phyloP scores from a whole-genome alignment of 805 yeast genomes.

The Candida arabinofermentans region DNA sequence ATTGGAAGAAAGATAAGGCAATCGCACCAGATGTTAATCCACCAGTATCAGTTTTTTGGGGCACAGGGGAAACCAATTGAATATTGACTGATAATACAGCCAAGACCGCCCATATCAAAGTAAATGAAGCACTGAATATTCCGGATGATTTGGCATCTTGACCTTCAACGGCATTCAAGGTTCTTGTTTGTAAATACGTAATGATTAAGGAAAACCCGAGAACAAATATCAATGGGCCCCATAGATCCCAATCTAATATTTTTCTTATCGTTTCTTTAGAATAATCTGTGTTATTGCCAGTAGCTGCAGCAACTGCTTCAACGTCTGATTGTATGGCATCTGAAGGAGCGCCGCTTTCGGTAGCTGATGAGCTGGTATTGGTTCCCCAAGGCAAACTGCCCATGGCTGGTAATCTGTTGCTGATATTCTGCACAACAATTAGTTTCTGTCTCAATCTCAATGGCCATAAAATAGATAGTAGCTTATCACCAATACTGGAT shows the following conservation, averaged over 20 bases:
- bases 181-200: conserved; percentile 38
- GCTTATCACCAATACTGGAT: conserved; percentile 31
- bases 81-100: conserved; percentile 48
- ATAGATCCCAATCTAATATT: conserved; percentile 55
- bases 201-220: conserved; percentile 44
- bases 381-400: background rate
- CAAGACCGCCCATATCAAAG: conserved; percentile 48
- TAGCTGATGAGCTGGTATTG: conserved; percentile 1
- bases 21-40: conserved; percentile 28
- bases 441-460: conserved; percentile 29
- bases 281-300: conserved; percentile 27
- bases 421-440: conserved; percentile 24
- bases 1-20: conserved; percentile 49
- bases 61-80: conserved; percentile 49
- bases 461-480: conserved; percentile 36
- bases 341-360: conserved; percentile 10
- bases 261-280: conserved; percentile 31
- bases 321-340: conserved; percentile 15
- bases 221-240: conserved; percentile 58
- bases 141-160: conserved; percentile 34
- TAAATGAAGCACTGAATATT: conserved; percentile 51
- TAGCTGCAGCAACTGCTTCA: conserved; percentile 9
- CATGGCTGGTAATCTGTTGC: conserved; percentile 19
- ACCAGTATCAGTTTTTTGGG: conserved; percentile 27
- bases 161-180: conserved; percentile 24